Evolutionary conservation across 129 eudicot species (phyloP).

Genomic region (Centaurea solstitialis): DNA sequence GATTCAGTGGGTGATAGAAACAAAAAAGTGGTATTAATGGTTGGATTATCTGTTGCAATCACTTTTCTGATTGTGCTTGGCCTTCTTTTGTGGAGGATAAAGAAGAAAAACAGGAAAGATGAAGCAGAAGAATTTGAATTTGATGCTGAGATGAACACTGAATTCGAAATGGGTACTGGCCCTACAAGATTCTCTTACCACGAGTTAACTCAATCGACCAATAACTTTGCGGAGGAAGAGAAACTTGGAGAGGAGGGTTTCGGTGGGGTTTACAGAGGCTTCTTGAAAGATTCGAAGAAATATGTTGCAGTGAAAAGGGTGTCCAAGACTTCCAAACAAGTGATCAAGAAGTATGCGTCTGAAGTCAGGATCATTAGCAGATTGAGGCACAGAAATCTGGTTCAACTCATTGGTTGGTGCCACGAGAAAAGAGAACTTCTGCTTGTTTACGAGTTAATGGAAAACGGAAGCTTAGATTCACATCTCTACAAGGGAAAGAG

Average conservation of each 20-base stretch:
- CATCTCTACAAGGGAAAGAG: constrained; percentile 34
- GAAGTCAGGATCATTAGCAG: constrained; percentile 41
- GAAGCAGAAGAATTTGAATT: neutral
- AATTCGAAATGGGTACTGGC: constrained; percentile 28
- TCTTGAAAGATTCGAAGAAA: neutral
- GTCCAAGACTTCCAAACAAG: no score
- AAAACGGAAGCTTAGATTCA: constrained; percentile 31
- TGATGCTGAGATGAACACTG: neutral
- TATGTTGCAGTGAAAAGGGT: neutral
- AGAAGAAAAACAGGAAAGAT: neutral
- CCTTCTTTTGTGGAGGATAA: constrained; percentile 9
- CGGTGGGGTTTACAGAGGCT: neutral
- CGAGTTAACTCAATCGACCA: constrained; percentile 26
- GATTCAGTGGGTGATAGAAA: neutral
- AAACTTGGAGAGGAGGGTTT: constrained; percentile 47
- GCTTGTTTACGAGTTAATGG: constrained; percentile 25
- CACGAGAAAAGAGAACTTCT: constrained; percentile 35
- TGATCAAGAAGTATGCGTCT: no score
- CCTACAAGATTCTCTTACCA: constrained; percentile 36
- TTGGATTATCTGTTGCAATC: constrained; percentile 11
- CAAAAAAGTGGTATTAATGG: neutral
- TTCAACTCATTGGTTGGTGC: constrained; percentile 50
- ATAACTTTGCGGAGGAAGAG: constrained; percentile 14
- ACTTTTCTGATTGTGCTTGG: neutral
- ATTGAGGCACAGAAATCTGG: constrained; percentile 36